Percentiles rank a stretch among this genome's conserved stretches.
Evolutionary conservation across 139 green algal species (phyloP).

Genomic region (Axilococcus clingmanii): DNA sequence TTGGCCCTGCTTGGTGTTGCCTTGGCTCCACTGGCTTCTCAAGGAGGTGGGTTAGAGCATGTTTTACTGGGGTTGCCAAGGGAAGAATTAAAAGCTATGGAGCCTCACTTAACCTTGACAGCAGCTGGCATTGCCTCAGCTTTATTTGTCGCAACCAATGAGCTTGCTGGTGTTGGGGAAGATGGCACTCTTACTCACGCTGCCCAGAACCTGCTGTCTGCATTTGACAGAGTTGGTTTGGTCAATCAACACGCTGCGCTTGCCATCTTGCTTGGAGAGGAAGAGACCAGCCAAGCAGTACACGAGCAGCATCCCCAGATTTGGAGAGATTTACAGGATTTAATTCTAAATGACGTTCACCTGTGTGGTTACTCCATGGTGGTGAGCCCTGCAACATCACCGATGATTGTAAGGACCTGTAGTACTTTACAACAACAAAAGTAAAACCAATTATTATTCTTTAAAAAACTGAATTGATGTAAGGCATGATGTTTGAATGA

Average conservation of each 20-base stretch:
- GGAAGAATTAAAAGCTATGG: neutral
- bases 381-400: too few species aligned
- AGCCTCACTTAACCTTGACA: neutral
- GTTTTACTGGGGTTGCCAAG: slow-evolving; percentile 20
- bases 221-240: slow-evolving; percentile 23
- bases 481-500: too few species aligned
- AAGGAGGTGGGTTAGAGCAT: slow-evolving; percentile 8
- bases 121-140: slow-evolving; percentile 20
- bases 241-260: slow-evolving; percentile 34
- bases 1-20: slow-evolving; percentile 4
- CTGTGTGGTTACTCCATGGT: slow-evolving; percentile 6
- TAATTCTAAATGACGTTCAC: slow-evolving; percentile 25
- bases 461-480: too few species aligned
- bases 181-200: slow-evolving; percentile 14
- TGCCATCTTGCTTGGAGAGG: slow-evolving; percentile 47
- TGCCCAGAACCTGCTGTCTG: slow-evolving; percentile 27
- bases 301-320: slow-evolving; percentile 10
- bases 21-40: too few species aligned
- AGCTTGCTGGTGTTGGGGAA: slow-evolving; percentile 18
- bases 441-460: too few species aligned
- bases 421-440: too few species aligned
- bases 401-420: too few species aligned
- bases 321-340: slow-evolving; percentile 18
- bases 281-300: slow-evolving; percentile 17
- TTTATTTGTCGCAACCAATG: slow-evolving; percentile 16